These are phyloP conservation scores for Bretschneidera sinensis DNA, from an alignment of 345 rosid genomes.

Conservation along the genomic window DNA sequence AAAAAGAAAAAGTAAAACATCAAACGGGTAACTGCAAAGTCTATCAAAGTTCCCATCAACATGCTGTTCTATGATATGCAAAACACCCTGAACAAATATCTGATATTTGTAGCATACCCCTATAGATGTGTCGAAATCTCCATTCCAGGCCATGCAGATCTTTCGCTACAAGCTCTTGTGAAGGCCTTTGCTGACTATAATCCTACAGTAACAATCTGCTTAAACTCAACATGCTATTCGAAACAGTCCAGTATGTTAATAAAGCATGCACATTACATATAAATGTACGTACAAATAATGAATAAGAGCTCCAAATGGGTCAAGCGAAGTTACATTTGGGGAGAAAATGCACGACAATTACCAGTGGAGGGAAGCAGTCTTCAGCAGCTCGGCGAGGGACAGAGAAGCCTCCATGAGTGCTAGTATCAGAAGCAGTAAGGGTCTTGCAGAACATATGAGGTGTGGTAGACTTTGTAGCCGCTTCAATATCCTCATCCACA, in stretches of 20 bases:
- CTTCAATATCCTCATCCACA: constrained; percentile 68
- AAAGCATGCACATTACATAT: not conserved
- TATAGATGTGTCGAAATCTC: constrained; percentile 92
- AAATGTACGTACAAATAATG: not conserved
- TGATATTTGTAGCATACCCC: constrained; percentile 43
- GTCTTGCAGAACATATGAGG: constrained; percentile 99
- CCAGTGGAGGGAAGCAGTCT: constrained; percentile 99
- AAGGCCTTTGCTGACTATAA: constrained; percentile 90
- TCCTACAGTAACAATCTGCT: constrained; percentile 44
- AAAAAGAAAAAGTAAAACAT: not conserved
- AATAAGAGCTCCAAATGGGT: not conserved
- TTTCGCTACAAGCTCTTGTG: constrained; percentile 95
- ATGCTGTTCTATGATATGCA: not conserved
- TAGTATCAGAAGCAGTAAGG: constrained; percentile 97
- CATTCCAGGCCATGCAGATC: constrained; percentile 96
- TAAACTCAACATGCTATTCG: constrained; percentile 4
- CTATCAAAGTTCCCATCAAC: not conserved
- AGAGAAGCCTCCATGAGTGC: constrained; percentile 99
- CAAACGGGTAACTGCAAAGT: not conserved
- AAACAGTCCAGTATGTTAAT: not conserved
- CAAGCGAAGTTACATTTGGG: not conserved
- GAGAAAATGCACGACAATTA: constrained; percentile 20
- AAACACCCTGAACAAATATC: not conserved
- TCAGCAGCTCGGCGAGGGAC: constrained; percentile 99
- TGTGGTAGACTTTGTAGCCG: constrained; percentile 51